These are phyloP conservation scores for Kazachstania sp. DNA, from an alignment of 1,139 yeast genomes.

Conservation along the genomic window DNA sequence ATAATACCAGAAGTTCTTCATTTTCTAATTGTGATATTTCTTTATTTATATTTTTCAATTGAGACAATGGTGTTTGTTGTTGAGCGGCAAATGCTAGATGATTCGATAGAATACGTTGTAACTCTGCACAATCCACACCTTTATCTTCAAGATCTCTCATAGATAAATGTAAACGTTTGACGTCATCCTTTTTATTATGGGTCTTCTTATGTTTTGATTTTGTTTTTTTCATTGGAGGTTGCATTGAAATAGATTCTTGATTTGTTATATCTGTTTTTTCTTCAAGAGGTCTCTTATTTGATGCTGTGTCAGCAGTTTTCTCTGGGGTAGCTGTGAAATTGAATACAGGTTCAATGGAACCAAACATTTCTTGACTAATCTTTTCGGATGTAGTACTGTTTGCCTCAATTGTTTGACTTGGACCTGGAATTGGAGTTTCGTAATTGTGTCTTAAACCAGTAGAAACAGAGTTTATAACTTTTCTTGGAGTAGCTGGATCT, in stretches of 20 bases:
- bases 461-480: neutral
- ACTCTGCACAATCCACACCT: slow-evolving; percentile 28
- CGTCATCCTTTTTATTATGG: neutral
- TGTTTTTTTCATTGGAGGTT: neutral
- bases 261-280: slow-evolving; percentile 36
- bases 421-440: slow-evolving; percentile 3
- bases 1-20: slow-evolving; percentile 38
- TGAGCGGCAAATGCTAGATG: slow-evolving; percentile 85
- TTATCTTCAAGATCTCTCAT: neutral
- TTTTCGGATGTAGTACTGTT: slow-evolving; percentile 16
- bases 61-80: slow-evolving; percentile 74
- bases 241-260: neutral
- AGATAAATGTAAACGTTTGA: slow-evolving; percentile 8
- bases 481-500: slow-evolving; percentile 3
- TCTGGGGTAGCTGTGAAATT: neutral
- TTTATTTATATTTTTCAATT: slow-evolving; percentile 51
- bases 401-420: neutral
- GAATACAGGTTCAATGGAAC: neutral
- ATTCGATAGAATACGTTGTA: slow-evolving; percentile 60
- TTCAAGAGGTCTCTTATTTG: slow-evolving; percentile 10
- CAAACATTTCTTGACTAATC: slow-evolving; percentile 33
- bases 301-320: neutral
- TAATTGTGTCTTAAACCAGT: neutral
- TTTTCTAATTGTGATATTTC: slow-evolving; percentile 38
- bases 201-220: neutral